Conservation (phyloP, 2,329 filamentous ascomycete genomes). For the Colletotrichum ledebouriae region DNA sequence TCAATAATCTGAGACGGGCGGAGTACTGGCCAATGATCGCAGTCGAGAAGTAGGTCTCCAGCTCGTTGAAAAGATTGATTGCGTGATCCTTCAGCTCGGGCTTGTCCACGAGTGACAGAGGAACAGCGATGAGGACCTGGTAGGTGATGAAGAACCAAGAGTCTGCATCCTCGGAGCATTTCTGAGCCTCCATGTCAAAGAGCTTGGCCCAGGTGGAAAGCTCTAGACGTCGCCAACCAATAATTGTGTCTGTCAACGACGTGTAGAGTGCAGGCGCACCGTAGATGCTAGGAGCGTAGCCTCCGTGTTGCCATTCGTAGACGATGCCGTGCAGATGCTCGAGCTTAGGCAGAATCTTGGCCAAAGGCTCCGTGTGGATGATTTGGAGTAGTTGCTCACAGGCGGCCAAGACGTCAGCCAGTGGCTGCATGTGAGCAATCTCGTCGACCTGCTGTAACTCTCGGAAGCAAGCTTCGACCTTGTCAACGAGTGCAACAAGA, state of each 20-base stretch:
- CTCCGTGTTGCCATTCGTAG: slow-evolving; percentile 91
- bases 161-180: slow-evolving; percentile 81
- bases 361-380: slow-evolving; percentile 84
- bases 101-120: slow-evolving; percentile 74
- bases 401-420: slow-evolving; percentile 81
- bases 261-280: slow-evolving; percentile 80
- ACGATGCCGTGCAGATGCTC: slow-evolving; percentile 89
- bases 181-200: slow-evolving; percentile 85
- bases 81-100: slow-evolving; percentile 74
- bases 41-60: slow-evolving; percentile 83
- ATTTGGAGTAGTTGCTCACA: slow-evolving; percentile 83
- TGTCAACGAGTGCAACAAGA: slow-evolving; percentile 77
- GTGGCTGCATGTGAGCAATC: slow-evolving; percentile 79
- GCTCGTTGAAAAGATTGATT: slow-evolving; percentile 77
- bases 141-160: slow-evolving; percentile 99
- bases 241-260: slow-evolving; percentile 81
- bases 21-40: slow-evolving; percentile 87
- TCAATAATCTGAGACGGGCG: slow-evolving; percentile 78
- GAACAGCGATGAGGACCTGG: slow-evolving; percentile 84
- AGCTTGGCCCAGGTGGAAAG: slow-evolving; percentile 91
- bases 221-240: slow-evolving; percentile 92
- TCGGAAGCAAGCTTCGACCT: slow-evolving; percentile 78
- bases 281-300: slow-evolving; percentile 86
- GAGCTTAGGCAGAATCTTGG: slow-evolving; percentile 85
- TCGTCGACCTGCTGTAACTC: slow-evolving; percentile 76